Conservation (phyloP, 2,329 filamentous ascomycete species). For the Phialophora verrucosa region DNA sequence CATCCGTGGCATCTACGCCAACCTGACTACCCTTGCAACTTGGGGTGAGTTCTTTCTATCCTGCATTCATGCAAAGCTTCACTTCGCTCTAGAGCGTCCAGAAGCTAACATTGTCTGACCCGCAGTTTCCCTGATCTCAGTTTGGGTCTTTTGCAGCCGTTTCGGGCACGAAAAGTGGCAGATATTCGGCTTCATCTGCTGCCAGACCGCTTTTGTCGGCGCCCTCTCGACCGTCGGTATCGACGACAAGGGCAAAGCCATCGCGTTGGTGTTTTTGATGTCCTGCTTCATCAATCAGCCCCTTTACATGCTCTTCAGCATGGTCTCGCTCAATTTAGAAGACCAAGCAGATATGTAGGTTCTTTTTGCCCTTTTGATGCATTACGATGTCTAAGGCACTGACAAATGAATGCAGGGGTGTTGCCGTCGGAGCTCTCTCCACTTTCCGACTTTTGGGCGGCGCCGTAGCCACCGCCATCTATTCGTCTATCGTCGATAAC, state of each 20-base stretch:
- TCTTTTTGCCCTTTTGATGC: too few species aligned
- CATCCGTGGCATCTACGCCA: conserved; percentile 27
- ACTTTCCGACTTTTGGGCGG: conserved; percentile 40
- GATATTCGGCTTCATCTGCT: conserved; percentile 27
- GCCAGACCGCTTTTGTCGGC: conserved; percentile 24
- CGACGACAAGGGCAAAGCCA: conserved; percentile 27
- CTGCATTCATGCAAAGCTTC: too few species aligned
- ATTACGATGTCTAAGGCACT: too few species aligned
- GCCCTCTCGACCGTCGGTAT: conserved; percentile 20
- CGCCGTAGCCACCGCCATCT: conserved; percentile 40
- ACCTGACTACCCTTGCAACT: neutral
- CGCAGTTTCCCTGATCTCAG: conserved; percentile 28
- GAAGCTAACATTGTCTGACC: neutral
- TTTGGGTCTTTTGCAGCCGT: conserved; percentile 27
- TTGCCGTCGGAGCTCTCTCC: conserved; percentile 40
- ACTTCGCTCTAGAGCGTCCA: too few species aligned
- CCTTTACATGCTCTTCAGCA: conserved; percentile 31
- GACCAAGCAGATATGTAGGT: conserved; percentile 30
- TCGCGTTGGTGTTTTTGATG: conserved; percentile 24
- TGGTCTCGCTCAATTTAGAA: conserved; percentile 31
- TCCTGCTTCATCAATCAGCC: conserved; percentile 27
- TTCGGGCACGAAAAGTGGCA: conserved; percentile 31
- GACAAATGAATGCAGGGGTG: conserved; percentile 20
- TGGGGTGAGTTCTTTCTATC: conserved; percentile 5
- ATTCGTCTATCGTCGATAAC: conserved; percentile 39